A percentile compares a stretch with the other conserved stretches of the same genome.
Conservation (phyloP, 805 yeast species). For the Candida maesae region DNA sequence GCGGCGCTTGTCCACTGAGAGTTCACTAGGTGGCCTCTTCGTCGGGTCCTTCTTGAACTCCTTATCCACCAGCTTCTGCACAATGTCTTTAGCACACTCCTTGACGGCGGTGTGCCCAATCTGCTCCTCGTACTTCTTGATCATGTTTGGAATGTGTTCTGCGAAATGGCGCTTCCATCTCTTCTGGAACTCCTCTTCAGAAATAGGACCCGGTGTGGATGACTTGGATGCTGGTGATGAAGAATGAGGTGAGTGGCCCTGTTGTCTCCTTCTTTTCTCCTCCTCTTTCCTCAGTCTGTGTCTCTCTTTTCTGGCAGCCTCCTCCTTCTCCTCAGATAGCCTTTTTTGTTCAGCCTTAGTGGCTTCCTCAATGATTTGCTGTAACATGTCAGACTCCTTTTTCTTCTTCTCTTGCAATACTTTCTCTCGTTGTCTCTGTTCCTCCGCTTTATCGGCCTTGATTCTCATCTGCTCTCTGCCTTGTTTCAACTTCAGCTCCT, state of each 20-base stretch:
- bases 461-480: constrained; percentile 30
- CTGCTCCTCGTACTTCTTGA: constrained; percentile 60
- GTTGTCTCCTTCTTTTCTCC: constrained; percentile 27
- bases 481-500: constrained; percentile 15
- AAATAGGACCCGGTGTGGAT: not conserved
- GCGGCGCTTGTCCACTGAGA: constrained; percentile 66
- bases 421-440: constrained; percentile 23
- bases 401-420: constrained; percentile 19
- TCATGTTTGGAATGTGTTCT: constrained; percentile 69
- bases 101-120: constrained; percentile 74
- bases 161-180: constrained; percentile 55
- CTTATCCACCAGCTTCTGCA: constrained; percentile 60
- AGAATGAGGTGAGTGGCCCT: not conserved
- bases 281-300: constrained; percentile 31
- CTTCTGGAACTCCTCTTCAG: constrained; percentile 22
- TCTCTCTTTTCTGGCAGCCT: constrained; percentile 9
- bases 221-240: constrained; percentile 3
- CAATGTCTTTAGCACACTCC: constrained; percentile 76
- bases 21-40: constrained; percentile 57
- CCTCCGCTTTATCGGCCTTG: constrained; percentile 29
- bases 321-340: constrained; percentile 22
- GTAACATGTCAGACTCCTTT: constrained; percentile 15
- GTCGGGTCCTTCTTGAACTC: constrained; percentile 56
- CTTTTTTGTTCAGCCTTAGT: constrained; percentile 28
- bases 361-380: constrained; percentile 37